These are phyloP conservation scores for Agapanthus africanus DNA, from an alignment of 106 monocot genomes.

Conservation along the genomic window DNA sequence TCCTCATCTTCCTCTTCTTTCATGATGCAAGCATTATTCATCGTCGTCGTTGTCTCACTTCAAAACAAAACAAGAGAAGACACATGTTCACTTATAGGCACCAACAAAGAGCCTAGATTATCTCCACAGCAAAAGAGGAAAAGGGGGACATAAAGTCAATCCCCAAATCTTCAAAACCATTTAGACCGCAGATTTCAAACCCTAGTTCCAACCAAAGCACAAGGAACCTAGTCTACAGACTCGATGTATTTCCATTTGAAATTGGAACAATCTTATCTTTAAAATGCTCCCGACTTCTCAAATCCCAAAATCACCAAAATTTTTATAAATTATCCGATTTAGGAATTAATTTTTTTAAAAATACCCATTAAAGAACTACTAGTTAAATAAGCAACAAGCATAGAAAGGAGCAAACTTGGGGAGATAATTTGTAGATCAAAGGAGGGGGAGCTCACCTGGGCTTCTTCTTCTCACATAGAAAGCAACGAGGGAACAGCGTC, in stretches of 20 bases:
- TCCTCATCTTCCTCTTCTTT: constrained; percentile 45
- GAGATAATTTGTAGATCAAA: neutral
- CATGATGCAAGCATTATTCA: constrained; percentile 10
- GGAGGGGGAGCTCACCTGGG: constrained; percentile 10
- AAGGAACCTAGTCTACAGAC: constrained; percentile 7
- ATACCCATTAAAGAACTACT: neutral
- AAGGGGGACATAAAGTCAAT: constrained; percentile 12
- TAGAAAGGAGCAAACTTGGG: neutral
- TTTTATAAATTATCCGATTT: neutral
- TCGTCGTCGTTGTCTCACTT: constrained; percentile 18
- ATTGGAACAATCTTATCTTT: neutral
- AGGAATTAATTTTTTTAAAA: neutral
- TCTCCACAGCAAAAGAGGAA: neutral
- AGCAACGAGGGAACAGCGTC: constrained; percentile 1
- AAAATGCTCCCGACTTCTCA: neutral
- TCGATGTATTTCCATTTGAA: neutral
- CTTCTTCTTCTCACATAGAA: neutral
- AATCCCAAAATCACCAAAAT: neutral
- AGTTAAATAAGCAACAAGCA: neutral
- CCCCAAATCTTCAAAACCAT: constrained; percentile 4
- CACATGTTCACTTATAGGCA: neutral
- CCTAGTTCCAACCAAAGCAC: neutral
- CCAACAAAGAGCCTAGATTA: neutral
- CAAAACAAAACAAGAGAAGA: constrained; percentile 16
- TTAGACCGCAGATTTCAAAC: neutral